These are phyloP conservation scores for Medicago ruthenica DNA, from an alignment of 306 rosid species.

Conservation along the genomic window DNA sequence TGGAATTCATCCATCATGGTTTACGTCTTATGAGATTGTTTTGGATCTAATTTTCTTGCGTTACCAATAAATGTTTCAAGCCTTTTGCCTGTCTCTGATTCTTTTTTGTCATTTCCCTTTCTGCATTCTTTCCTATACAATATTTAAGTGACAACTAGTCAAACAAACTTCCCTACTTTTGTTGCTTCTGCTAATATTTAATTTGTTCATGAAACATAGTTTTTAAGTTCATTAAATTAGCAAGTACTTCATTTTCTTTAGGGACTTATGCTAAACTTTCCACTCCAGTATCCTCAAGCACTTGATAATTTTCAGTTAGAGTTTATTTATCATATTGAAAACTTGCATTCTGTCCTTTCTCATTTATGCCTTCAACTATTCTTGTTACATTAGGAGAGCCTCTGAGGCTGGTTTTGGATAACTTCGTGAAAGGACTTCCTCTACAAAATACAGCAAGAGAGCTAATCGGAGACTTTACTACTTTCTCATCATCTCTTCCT, in stretches of 20 bases:
- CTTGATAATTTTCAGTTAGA: conserved; percentile 5
- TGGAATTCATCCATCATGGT: conserved; percentile 6
- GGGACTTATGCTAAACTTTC: conserved; percentile 17
- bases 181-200: not conserved
- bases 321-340: conserved; percentile 1
- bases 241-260: conserved; percentile 20
- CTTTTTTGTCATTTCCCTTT: not conserved
- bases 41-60: not conserved
- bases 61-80: conserved; percentile 1
- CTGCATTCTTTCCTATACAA: not conserved
- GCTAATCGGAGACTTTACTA: conserved; percentile 65
- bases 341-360: not conserved
- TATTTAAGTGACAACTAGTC: not conserved
- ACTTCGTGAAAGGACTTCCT: conserved; percentile 62
- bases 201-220: not conserved
- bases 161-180: not conserved
- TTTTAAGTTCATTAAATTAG: conserved; percentile 20
- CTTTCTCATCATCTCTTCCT: conserved; percentile 63
- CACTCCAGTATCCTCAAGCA: conserved; percentile 17
- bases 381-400: conserved; percentile 58
- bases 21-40: not conserved
- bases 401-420: conserved; percentile 54
- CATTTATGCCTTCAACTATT: conserved; percentile 40
- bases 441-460: conserved; percentile 56
- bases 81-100: not conserved